Evolutionary conservation across 805 yeast genomes (phyloP).

Genomic region (Saccharomyces jurei): DNA sequence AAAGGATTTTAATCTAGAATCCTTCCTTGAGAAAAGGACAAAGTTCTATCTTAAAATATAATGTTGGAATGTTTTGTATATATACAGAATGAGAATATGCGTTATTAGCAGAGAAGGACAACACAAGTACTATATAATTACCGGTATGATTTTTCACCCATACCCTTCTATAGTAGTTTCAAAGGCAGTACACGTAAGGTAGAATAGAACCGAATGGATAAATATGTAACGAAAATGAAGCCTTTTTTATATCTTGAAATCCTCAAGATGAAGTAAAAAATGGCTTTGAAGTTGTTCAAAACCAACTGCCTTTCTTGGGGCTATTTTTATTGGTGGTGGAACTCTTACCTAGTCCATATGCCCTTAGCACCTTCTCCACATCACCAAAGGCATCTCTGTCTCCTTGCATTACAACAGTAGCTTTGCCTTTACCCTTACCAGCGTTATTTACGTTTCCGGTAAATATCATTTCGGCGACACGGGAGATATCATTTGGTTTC

Average conservation of each 20-base stretch:
- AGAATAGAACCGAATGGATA: not conserved
- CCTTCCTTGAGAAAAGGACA: not conserved
- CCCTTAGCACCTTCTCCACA: conserved; percentile 51
- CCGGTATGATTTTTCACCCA: not conserved
- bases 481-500: conserved; percentile 56
- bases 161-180: not conserved
- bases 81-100: not conserved
- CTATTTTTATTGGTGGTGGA: conserved; percentile 3
- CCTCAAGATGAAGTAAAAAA: not conserved
- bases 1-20: not conserved
- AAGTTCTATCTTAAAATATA: not conserved
- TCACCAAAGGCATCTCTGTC: conserved; percentile 81
- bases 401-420: conserved; percentile 89
- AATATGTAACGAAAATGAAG: not conserved
- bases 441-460: conserved; percentile 48
- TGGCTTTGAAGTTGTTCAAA: conserved; percentile 7
- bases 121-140: not conserved
- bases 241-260: not conserved
- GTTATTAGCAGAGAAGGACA: not conserved
- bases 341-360: conserved; percentile 62
- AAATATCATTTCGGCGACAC: conserved; percentile 67
- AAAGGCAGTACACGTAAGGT: not conserved
- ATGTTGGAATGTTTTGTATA: not conserved
- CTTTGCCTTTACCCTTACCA: conserved; percentile 50
- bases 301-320: conserved; percentile 21